Percentiles rank a stretch among this genome's conserved stretches.
These are phyloP conservation scores for Schoenoplectus tabernaemontani DNA, from an alignment of 202 grass and related monocot species.

Conservation along the genomic window DNA sequence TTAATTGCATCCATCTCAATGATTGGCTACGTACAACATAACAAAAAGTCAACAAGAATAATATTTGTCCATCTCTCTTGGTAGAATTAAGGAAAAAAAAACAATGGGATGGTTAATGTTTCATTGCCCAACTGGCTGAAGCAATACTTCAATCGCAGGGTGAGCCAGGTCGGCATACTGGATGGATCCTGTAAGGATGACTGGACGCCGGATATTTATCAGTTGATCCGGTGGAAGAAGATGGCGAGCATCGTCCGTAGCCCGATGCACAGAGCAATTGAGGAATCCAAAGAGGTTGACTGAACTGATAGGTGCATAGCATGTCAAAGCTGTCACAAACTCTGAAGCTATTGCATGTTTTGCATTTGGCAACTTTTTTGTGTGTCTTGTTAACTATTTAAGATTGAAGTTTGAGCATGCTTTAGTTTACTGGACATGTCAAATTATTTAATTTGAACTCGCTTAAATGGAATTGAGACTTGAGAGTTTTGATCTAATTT, in stretches of 20 bases:
- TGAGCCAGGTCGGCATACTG: background rate
- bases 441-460: too few relatives aligned
- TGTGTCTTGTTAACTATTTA: background rate
- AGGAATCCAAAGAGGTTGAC: conserved; percentile 32
- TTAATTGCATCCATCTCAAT: too few relatives aligned
- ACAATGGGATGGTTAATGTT: too few relatives aligned
- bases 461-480: background rate
- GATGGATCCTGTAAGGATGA: conserved; percentile 21
- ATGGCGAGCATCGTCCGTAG: background rate
- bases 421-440: background rate
- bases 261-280: conserved; percentile 17
- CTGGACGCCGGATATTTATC: conserved; percentile 38
- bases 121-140: conserved; percentile 22
- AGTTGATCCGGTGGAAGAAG: conserved; percentile 33
- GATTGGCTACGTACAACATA: too few relatives aligned
- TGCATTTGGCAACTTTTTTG: background rate
- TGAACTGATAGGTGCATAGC: too few relatives aligned
- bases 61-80: too few relatives aligned
- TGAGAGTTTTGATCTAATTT: background rate
- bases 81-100: too few relatives aligned
- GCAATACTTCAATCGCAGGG: conserved; percentile 11
- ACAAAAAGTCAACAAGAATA: too few relatives aligned
- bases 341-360: background rate
- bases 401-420: background rate
- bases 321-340: background rate